These are phyloP conservation scores for Geotrichum phurueaensis DNA, from an alignment of 1,139 yeast species.

Conservation along the genomic window DNA sequence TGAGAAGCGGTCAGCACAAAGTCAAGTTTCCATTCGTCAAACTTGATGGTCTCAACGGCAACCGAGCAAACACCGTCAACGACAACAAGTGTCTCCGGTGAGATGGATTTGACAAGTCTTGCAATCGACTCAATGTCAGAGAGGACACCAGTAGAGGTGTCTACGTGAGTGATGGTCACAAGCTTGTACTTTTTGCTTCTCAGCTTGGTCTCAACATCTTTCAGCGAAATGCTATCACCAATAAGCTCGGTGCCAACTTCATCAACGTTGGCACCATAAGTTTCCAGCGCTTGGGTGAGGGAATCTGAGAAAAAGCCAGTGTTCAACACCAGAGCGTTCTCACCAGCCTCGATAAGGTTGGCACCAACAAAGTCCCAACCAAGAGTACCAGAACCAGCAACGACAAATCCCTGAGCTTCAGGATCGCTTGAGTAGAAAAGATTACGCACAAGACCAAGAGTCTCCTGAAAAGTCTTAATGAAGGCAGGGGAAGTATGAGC, in stretches of 20 bases:
- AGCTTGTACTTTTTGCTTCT: slow-evolving; percentile 51
- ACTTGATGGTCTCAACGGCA: slow-evolving; percentile 79
- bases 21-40: slow-evolving; percentile 88
- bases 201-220: slow-evolving; percentile 52
- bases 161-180: slow-evolving; percentile 88
- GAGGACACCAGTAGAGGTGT: slow-evolving; percentile 90
- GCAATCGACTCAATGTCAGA: slow-evolving; percentile 64
- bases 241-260: slow-evolving; percentile 53
- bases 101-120: slow-evolving; percentile 50
- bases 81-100: slow-evolving; percentile 76
- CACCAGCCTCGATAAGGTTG: slow-evolving; percentile 56
- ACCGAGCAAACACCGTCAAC: slow-evolving; percentile 96
- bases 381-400: slow-evolving; percentile 88
- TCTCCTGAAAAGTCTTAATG: slow-evolving; percentile 63
- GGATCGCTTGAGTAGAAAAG: slow-evolving; percentile 66
- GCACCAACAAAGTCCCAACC: slow-evolving; percentile 93
- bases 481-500: slow-evolving; percentile 92
- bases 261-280: slow-evolving; percentile 70
- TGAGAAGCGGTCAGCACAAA: slow-evolving; percentile 88
- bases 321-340: slow-evolving; percentile 70
- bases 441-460: slow-evolving; percentile 60
- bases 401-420: slow-evolving; percentile 66
- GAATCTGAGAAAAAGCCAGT: slow-evolving; percentile 92
- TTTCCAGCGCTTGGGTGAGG: slow-evolving; percentile 70
- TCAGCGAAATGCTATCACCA: slow-evolving; percentile 65